A percentile compares a stretch with the other conserved stretches of the same genome.
Evolutionary conservation across 1,284 basidiomycete species (phyloP).

Genomic region (Sporisorium scitamineum): DNA sequence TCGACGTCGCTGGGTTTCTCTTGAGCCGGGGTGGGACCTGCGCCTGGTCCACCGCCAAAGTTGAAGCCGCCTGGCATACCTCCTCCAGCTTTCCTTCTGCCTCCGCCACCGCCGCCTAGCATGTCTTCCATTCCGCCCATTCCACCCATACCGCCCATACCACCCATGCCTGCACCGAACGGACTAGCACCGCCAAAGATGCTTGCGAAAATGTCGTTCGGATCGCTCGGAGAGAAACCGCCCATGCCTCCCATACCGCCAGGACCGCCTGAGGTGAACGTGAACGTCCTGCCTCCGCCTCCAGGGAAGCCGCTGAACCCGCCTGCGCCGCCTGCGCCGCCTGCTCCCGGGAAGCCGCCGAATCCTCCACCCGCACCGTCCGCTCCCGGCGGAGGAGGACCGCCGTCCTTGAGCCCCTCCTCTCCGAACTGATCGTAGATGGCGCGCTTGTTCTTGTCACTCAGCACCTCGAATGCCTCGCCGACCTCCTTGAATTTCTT

Average conservation of each 20-base stretch:
- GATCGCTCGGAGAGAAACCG: constrained; percentile 75
- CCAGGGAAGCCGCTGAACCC: constrained; percentile 27
- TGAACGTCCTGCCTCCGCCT: constrained; percentile 54
- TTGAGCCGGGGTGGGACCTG: not conserved
- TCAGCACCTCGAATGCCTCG: constrained; percentile 96
- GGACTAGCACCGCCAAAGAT: constrained; percentile 64
- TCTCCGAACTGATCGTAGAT: constrained; percentile 96
- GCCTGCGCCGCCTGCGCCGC: constrained; percentile 5
- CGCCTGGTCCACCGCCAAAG: constrained; percentile 41
- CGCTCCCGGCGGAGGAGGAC: constrained; percentile 64
- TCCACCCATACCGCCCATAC: constrained; percentile 59
- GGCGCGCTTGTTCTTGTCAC: constrained; percentile 89
- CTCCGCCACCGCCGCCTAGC: constrained; percentile 54
- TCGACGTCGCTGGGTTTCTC: constrained; percentile 76
- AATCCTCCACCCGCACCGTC: constrained; percentile 66
- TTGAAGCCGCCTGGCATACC: constrained; percentile 17
- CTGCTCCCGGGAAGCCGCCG: constrained; percentile 53
- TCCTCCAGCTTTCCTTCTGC: constrained; percentile 20
- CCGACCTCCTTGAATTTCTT: constrained; percentile 96
- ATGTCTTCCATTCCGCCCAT: constrained; percentile 62
- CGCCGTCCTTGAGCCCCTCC: constrained; percentile 84
- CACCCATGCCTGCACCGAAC: constrained; percentile 56
- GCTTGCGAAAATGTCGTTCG: constrained; percentile 89
- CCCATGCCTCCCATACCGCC: constrained; percentile 50
- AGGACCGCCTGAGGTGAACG: constrained; percentile 45